A percentile compares a stretch with the other conserved stretches of the same genome.
Evolutionary conservation across 306 rosid species (phyloP).

Genomic region (Vicia sativa): DNA sequence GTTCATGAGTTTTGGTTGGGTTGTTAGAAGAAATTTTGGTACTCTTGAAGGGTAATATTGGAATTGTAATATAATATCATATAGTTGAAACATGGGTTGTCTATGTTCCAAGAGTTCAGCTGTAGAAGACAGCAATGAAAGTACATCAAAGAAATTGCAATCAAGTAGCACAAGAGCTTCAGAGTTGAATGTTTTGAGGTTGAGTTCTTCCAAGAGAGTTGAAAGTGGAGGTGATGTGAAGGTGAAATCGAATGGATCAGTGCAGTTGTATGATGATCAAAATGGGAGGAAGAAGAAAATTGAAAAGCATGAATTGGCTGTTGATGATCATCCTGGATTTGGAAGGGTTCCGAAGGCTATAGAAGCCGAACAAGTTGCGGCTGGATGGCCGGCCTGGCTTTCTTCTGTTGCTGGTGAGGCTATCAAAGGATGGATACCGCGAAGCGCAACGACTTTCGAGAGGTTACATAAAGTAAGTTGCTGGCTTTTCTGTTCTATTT

Average conservation of each 20-base stretch:
- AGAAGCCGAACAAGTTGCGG: slow-evolving; percentile 82
- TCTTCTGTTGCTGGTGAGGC: slow-evolving; percentile 89
- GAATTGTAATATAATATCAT: background rate
- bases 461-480: slow-evolving; percentile 74
- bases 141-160: slow-evolving; percentile 47
- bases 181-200: slow-evolving; percentile 46
- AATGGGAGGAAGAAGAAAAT: slow-evolving; percentile 50
- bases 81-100: slow-evolving; percentile 67
- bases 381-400: slow-evolving; percentile 98
- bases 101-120: slow-evolving; percentile 65
- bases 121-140: slow-evolving; percentile 66
- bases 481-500: slow-evolving; percentile 26
- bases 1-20: slow-evolving; percentile 39
- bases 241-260: slow-evolving; percentile 51
- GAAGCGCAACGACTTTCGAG: slow-evolving; percentile 83
- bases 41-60: slow-evolving; percentile 27
- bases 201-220: slow-evolving; percentile 62
- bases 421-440: slow-evolving; percentile 86
- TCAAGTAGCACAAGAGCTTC: slow-evolving; percentile 48
- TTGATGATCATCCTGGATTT: slow-evolving; percentile 50
- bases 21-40: background rate
- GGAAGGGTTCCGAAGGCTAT: slow-evolving; percentile 71
- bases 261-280: slow-evolving; percentile 54
- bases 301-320: slow-evolving; percentile 49
- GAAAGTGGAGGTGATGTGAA: slow-evolving; percentile 59